Conservation (phyloP, 306 rosid genomes). For the Castanea sativa region DNA sequence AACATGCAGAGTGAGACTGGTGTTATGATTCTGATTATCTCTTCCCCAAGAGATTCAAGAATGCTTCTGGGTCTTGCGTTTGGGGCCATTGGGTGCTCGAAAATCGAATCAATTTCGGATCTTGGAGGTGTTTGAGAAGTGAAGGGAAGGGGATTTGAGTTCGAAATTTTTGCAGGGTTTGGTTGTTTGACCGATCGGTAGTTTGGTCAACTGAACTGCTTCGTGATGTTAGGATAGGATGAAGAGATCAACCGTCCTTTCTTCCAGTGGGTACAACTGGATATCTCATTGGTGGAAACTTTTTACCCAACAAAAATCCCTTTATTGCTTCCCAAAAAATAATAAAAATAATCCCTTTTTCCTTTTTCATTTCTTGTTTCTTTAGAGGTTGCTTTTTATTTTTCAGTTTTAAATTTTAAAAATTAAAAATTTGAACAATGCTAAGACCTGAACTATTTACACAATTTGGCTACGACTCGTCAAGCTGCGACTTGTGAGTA, state of each 20-base stretch:
- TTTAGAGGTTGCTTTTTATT: too few species aligned
- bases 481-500: fast-evolving
- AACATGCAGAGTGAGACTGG: constrained; percentile 96
- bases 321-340: neutral
- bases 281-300: neutral
- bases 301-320: neutral
- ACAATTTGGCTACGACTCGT: too few species aligned
- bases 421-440: too few species aligned
- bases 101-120: constrained; percentile 8
- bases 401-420: too few species aligned
- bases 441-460: too few species aligned
- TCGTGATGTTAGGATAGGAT: neutral
- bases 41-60: constrained; percentile 73
- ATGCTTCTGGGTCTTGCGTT: constrained; percentile 44
- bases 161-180: neutral
- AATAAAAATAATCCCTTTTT: too few species aligned
- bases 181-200: neutral
- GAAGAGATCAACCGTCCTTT: constrained; percentile 2
- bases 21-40: constrained; percentile 67
- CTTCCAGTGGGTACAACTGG: neutral
- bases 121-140: constrained; percentile 1
- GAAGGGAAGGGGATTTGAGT: too few species aligned
- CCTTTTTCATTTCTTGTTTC: too few species aligned
- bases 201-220: neutral
- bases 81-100: constrained; percentile 56